These are phyloP conservation scores for Dictyophora rubrovolvata DNA, from an alignment of 768 basidiomycete species.

Conservation along the genomic window DNA sequence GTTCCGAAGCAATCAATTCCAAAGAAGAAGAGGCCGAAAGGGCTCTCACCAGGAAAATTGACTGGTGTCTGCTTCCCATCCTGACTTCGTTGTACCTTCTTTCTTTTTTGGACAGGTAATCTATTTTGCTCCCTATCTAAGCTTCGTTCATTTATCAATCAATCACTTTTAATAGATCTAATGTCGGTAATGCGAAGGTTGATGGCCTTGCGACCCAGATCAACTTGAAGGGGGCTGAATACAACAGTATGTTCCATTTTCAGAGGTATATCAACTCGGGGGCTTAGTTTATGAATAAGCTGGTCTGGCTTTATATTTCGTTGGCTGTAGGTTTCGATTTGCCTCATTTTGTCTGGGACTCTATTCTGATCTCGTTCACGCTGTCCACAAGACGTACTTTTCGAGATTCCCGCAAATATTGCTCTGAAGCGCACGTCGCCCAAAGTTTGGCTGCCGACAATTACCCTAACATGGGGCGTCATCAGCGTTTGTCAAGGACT, in stretches of 20 bases:
- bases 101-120: constrained; percentile 31
- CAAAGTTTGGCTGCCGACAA: constrained; percentile 47
- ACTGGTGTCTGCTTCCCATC: constrained; percentile 24
- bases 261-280: background rate
- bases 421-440: constrained; percentile 53
- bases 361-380: background rate
- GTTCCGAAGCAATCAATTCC: background rate
- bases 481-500: constrained; percentile 46
- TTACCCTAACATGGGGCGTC: constrained; percentile 52
- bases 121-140: background rate
- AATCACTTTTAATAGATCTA: constrained; percentile 17
- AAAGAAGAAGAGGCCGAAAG: background rate
- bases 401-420: constrained; percentile 46
- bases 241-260: background rate
- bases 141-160: background rate
- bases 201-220: constrained; percentile 34
- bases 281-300: constrained; percentile 35
- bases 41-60: constrained; percentile 1
- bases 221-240: background rate
- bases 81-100: constrained; percentile 31
- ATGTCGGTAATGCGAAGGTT: constrained; percentile 39
- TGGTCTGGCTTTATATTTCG: constrained; percentile 47
- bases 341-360: background rate
- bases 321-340: constrained; percentile 26
- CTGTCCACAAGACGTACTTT: constrained; percentile 30